Conservation (phyloP, 1,284 basidiomycete genomes). For the Ustilago loliicola region DNA sequence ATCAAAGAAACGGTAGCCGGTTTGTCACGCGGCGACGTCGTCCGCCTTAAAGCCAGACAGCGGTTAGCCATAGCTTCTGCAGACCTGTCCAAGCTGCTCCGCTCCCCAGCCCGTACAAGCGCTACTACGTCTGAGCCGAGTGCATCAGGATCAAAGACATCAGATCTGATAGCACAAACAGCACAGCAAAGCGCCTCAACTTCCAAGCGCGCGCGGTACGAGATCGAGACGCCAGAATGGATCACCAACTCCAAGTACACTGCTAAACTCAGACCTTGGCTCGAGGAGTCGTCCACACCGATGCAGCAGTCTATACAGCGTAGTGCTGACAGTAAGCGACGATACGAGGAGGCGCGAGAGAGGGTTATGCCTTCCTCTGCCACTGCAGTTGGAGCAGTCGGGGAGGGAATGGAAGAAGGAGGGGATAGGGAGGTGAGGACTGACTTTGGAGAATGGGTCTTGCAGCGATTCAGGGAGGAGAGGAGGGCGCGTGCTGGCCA, state of each 20-base stretch:
- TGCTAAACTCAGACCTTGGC: constrained; percentile 38
- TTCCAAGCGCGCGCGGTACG: constrained; percentile 9
- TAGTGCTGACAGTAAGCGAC: constrained; percentile 8
- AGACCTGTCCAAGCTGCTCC: constrained; percentile 23
- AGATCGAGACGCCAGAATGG: constrained; percentile 41
- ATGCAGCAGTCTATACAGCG: constrained; percentile 30
- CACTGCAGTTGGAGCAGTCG: too few relatives aligned
- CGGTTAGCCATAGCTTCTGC: constrained; percentile 27
- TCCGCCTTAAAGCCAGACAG: constrained; percentile 40
- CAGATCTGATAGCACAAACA: constrained; percentile 14
- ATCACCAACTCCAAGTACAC: constrained; percentile 36
- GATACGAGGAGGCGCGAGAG: constrained; percentile 21
- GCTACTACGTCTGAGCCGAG: not conserved
- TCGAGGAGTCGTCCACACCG: constrained; percentile 25
- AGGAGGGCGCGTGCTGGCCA: constrained; percentile 3
- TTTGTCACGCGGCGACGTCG: constrained; percentile 45
- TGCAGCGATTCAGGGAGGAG: constrained; percentile 27
- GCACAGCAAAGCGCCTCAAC: not conserved
- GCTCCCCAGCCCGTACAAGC: not conserved
- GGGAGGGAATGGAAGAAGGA: too few relatives aligned
- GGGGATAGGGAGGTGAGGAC: not conserved
- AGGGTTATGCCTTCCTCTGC: constrained; percentile 22
- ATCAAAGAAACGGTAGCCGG: constrained; percentile 26
- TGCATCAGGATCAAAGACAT: not conserved
- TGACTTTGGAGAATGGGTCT: constrained; percentile 33